Percentiles rank a stretch among this genome's conserved stretches.
phyloP scores from a whole-genome alignment of 768 basidiomycete species.

The Rhodotorula diobovata region DNA sequence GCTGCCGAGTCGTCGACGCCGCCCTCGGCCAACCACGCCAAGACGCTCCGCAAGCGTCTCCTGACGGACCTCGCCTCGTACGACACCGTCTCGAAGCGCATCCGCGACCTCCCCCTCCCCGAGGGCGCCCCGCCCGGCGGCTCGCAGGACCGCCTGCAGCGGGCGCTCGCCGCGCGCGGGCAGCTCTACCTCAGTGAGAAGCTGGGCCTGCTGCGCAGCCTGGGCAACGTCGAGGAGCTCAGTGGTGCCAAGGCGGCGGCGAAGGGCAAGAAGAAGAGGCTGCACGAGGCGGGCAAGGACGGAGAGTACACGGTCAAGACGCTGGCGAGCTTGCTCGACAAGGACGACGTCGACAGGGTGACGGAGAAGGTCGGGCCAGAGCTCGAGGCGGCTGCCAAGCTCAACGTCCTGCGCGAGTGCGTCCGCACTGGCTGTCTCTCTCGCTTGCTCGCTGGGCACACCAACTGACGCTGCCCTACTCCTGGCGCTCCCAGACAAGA shows the following conservation, averaged over 20 bases:
- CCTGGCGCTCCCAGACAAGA: conserved; percentile 59
- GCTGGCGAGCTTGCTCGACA: conserved; percentile 23
- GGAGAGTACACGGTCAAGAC: conserved; percentile 19
- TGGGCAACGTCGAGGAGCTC: conserved; percentile 37
- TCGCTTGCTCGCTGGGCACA: neutral
- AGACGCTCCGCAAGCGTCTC: conserved; percentile 69
- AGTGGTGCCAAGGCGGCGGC: neutral
- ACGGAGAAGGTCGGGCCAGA: conserved; percentile 12
- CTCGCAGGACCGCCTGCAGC: conserved; percentile 78
- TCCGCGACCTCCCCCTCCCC: conserved; percentile 56
- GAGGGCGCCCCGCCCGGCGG: conserved; percentile 52
- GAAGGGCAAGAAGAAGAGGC: neutral
- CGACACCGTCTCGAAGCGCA: conserved; percentile 79
- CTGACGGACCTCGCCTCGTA: conserved; percentile 82
- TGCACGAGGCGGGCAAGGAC: neutral
- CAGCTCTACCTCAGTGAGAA: conserved; percentile 79
- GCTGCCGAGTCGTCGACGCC: conserved; percentile 49
- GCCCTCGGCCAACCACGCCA: conserved; percentile 54
- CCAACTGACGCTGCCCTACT: neutral
- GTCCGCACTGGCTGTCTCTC: neutral
- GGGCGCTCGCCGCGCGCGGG: conserved; percentile 70
- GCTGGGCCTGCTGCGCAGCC: conserved; percentile 72
- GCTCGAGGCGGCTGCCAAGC: conserved; percentile 14
- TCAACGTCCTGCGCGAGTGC: conserved; percentile 42
- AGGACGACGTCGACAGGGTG: conserved; percentile 24